phyloP scores from a whole-genome alignment of 2,329 filamentous ascomycete genomes.

The Alternaria ethzedia region DNA sequence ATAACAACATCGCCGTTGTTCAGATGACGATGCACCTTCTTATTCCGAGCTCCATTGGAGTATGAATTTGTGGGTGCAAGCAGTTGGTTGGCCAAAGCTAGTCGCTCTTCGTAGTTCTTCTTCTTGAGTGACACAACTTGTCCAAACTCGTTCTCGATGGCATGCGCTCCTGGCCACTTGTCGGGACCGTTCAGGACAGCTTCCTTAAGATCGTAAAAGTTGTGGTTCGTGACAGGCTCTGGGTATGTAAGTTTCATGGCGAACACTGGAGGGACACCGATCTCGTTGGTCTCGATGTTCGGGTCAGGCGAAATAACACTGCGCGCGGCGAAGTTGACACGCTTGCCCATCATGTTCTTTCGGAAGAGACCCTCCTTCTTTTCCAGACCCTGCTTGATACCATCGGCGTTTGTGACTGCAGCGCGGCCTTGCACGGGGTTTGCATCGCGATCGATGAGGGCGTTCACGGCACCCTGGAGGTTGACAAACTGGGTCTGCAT shows the following conservation, averaged over 20 bases:
- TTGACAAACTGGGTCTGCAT: slow-evolving; percentile 82
- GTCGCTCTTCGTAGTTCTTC: slow-evolving; percentile 86
- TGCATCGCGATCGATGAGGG: slow-evolving; percentile 87
- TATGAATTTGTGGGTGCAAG: slow-evolving; percentile 81
- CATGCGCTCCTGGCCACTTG: slow-evolving; percentile 91
- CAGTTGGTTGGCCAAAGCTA: slow-evolving; percentile 89
- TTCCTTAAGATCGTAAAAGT: slow-evolving; percentile 93
- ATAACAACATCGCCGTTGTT: slow-evolving; percentile 96
- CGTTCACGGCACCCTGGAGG: slow-evolving; percentile 88
- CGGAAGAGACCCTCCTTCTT: slow-evolving; percentile 99
- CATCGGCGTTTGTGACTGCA: slow-evolving; percentile 81
- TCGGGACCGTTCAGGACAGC: slow-evolving; percentile 94
- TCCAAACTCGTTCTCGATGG: slow-evolving; percentile 95
- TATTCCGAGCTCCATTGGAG: slow-evolving; percentile 79
- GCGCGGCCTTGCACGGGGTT: slow-evolving; percentile 82
- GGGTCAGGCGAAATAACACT: slow-evolving; percentile 98
- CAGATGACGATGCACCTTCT: slow-evolving; percentile 95
- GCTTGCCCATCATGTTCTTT: slow-evolving; percentile 99
- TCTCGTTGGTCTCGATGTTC: slow-evolving; percentile 98
- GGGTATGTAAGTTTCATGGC: slow-evolving; percentile 95
- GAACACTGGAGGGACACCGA: slow-evolving; percentile 97
- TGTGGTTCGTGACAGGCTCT: slow-evolving; percentile 95
- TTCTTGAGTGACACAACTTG: slow-evolving; percentile 86
- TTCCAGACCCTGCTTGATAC: slow-evolving; percentile 96
- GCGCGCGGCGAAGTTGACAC: slow-evolving; percentile 96